Evolutionary conservation across 23 red algal genomes (phyloP).

Genomic region (Gracilaria gracilis): DNA sequence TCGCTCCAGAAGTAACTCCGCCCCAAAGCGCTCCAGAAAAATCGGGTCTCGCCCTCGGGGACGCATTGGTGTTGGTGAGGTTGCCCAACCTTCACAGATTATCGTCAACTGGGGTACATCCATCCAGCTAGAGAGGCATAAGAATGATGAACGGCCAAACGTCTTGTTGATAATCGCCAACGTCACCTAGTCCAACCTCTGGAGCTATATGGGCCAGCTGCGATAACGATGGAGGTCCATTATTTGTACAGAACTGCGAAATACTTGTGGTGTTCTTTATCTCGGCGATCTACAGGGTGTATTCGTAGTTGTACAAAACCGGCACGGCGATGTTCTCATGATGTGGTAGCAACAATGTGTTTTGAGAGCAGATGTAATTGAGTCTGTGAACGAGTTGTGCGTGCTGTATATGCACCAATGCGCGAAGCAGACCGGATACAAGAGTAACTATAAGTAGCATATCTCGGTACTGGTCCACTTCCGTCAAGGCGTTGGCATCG

Average conservation of each 20-base stretch:
- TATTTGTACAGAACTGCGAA: not conserved
- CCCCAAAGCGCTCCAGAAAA: conserved; percentile 64
- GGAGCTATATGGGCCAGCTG: conserved; percentile 38
- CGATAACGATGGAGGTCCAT: conserved; percentile 20
- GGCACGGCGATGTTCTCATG: not conserved
- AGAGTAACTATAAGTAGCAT: conserved; percentile 31
- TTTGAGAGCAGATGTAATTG: conserved; percentile 48
- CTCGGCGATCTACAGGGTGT: not conserved
- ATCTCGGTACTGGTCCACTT: conserved; percentile 14
- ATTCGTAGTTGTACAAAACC: conserved; percentile 44
- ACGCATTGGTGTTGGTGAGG: conserved; percentile 18
- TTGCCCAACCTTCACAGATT: not conserved
- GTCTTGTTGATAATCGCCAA: conserved; percentile 52
- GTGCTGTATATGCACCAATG: conserved; percentile 38
- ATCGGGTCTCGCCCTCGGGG: conserved; percentile 42
- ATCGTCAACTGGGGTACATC: conserved; percentile 60
- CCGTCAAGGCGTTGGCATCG: conserved; percentile 26
- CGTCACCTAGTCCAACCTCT: conserved; percentile 25
- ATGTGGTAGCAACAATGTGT: conserved; percentile 8
- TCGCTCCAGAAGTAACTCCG: conserved; percentile 55
- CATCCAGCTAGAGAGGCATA: conserved; percentile 56
- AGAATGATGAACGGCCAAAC: conserved; percentile 58
- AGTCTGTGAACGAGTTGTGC: conserved; percentile 43
- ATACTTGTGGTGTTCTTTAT: conserved; percentile 2
- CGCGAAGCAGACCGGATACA: conserved; percentile 17